Base-by-base conservation (phyloP, 2,329 filamentous ascomycete genomes). In the Helminthosporium solani region DNA sequence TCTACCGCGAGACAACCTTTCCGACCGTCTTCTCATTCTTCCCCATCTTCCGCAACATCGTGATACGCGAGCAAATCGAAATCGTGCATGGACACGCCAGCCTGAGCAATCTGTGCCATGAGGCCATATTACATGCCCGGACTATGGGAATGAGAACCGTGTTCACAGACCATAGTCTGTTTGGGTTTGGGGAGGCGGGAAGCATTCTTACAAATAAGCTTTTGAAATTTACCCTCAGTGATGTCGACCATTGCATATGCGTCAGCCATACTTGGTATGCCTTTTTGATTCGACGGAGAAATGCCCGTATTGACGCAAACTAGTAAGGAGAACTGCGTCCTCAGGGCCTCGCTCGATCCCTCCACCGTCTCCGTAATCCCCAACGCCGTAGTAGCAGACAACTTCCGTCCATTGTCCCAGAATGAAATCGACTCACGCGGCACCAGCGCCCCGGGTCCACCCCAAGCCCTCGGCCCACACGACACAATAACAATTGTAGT, bases 11-110 rank as follows among this genome's bases (percentile, higher is more conserved):
- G 54, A 84, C 90, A 3, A 95, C 90, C 11, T 92, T 99, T 63
- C 94, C 94, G 0, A 97, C 95, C 4, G 90, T 99, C 64, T 97
- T 97, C 75, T 96, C 92, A 23, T 96, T 96, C 75, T 99, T 99
- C 61, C 94, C 95, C 8, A 84, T 96, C n/a, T 91, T 99, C 63
- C 85, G 94, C 46, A 95, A 97, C 60, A 97, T 99, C 60, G 83
- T 96, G 52, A 87, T 99, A 50, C 85, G 94, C 36, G 94, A 99
- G 72, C 83, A 86, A 50, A 96, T 99, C 58, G 87, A 97, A 70
- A 99, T 99, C 60, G 91, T 99, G 0, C 94, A 99, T 67, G 94
- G 92, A n/a, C 94, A 99, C 75, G 92, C 82, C 25, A 96, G 90
- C 66, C 77, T 99, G 51, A 96, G 90, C 70, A 95, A 85, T 66